Percentiles rank a stretch among this genome's conserved stretches.
phyloP scores from a whole-genome alignment of 192 early-diverging fungal genomes.

The Piromyces finnis region DNA sequence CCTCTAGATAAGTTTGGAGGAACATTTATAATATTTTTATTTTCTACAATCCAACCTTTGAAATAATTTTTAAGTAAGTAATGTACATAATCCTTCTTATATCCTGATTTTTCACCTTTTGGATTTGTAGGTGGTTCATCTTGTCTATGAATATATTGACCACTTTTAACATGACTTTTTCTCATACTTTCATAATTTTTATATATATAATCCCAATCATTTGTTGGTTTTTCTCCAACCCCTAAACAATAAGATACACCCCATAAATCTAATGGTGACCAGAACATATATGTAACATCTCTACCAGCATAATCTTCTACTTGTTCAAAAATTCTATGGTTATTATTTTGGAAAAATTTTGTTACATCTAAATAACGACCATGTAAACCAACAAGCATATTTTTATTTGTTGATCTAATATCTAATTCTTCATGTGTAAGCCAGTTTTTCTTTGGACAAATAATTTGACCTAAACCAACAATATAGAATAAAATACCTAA shows the following conservation, averaged over 20 bases:
- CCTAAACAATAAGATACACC: neutral
- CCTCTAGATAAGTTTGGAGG: neutral
- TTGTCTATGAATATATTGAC: neutral
- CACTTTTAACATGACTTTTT: neutral
- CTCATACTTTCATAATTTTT: neutral
- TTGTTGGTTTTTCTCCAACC: neutral
- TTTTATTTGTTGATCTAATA: neutral
- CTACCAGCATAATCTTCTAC: neutral
- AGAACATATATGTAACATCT: neutral
- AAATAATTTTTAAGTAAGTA: neutral
- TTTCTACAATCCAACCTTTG: neutral
- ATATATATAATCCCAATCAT: neutral
- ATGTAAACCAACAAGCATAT: neutral
- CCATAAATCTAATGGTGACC: neutral
- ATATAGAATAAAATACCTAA: slow-evolving; percentile 66
- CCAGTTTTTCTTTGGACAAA: slow-evolving; percentile 53
- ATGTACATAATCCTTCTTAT: neutral
- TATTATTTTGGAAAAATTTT: neutral
- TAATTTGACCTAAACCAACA: slow-evolving; percentile 47
- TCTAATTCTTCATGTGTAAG: neutral
- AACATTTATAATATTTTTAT: neutral
- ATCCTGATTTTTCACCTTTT: neutral
- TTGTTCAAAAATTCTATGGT: neutral
- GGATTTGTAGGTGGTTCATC: neutral
- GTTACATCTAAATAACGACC: neutral